Evolutionary conservation across 768 basidiomycete species (phyloP), one percentile per base, ranked within the genome.

Genomic region (Russula earlei): DNA sequence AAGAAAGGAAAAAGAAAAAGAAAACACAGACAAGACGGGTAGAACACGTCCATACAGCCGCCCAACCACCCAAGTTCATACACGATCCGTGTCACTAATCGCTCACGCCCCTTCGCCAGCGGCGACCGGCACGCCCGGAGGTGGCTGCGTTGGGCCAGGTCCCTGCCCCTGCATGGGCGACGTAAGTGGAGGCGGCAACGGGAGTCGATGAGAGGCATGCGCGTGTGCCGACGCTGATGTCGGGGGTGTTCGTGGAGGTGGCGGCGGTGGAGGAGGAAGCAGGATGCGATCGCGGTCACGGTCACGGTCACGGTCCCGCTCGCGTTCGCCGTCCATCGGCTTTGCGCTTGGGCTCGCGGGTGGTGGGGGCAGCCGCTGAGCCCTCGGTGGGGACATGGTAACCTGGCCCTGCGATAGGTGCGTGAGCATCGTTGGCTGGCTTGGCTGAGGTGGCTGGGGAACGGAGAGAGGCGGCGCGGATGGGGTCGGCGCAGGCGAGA

Each of bases 311-410:
- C 57, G 57, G n/a, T n/a, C n/a, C n/a, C n/a, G n/a, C 12, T 60
- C 58, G 11, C 57, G 52, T 4, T 49, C 57, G 1, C 55, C 59
- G n/a, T 57, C 59, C 55, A 52, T 50, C 36, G 61, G 61, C n/a
- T 60, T 56, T 40, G 47, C 40, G 41, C 54, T 46, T 5, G 54
- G 54, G 34, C 54, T 55, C 24, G 46, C 38, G 20, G 54, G 54
- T 0, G 52, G 54, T 19, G 48, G 48, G 11, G 31, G 49, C 49
- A 55, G 36, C 3, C 58, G 48, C 12, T 27, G 54, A 7, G 37
- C 10, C 20, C 49, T 54, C 42, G 53, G 52, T 20, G 59, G 59
- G 25, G 59, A 60, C 45, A 51, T 52, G 19, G 56, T 48, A 1
- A 24, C 51, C 19, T 47, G 56, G 0, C 45, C 46, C 15, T 48